Percentiles rank a stretch among this genome's conserved stretches.
Evolutionary conservation across 305 asterid species (phyloP).

Genomic region (Stenogyne calaminthoides): DNA sequence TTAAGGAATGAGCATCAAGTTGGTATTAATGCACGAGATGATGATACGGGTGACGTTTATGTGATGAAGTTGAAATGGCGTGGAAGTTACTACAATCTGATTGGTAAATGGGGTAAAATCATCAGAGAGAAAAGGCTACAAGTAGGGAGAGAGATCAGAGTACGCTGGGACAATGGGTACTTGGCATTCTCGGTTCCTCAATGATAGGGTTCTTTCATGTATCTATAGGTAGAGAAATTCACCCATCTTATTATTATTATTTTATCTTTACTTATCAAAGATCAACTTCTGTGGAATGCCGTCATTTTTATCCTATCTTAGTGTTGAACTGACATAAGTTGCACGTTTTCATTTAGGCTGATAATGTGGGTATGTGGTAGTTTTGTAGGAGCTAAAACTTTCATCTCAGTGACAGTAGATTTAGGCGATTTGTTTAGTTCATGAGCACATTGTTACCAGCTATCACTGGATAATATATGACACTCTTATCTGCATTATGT

Average conservation of each 20-base stretch:
- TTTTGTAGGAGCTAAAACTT: conserved; percentile 13
- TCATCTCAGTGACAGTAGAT: conserved; percentile 9
- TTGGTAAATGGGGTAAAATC: conserved; percentile 60
- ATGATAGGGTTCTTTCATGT: conserved; percentile 27
- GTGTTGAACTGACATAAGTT: conserved; percentile 26
- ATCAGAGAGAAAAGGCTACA: conserved; percentile 50
- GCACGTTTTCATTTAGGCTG: conserved; percentile 20
- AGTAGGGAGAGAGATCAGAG: conserved; percentile 51
- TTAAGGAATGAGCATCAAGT: conserved; percentile 52
- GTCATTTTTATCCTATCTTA: not conserved
- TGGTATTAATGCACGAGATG: conserved; percentile 52
- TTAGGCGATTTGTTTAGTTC: conserved; percentile 14
- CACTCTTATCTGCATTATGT: not conserved
- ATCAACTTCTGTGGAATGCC: not conserved
- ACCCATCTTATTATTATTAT: not conserved
- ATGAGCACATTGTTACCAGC: not conserved
- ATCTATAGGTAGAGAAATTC: conserved; percentile 35
- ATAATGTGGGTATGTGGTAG: conserved; percentile 24
- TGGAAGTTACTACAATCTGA: conserved; percentile 46
- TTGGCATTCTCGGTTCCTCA: conserved; percentile 55
- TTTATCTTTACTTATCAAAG: conserved; percentile 17
- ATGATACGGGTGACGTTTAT: conserved; percentile 48
- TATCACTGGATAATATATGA: not conserved
- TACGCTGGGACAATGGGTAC: conserved; percentile 57
- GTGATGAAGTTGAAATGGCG: conserved; percentile 59